These are phyloP conservation scores for Fusarium hainanense DNA, from an alignment of 2,329 filamentous ascomycete genomes.

Conservation along the genomic window DNA sequence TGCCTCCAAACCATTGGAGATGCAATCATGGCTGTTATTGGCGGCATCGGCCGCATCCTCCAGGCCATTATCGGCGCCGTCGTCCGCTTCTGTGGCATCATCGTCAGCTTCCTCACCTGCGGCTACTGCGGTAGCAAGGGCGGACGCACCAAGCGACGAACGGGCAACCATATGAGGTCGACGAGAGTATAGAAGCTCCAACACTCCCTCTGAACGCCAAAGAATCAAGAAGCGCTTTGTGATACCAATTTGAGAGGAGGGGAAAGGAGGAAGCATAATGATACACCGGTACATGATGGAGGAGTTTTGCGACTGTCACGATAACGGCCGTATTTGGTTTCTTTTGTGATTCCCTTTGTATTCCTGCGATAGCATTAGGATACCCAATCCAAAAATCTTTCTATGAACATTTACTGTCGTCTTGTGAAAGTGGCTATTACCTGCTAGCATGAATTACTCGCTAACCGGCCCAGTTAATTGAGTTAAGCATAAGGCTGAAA, in stretches of 20 bases:
- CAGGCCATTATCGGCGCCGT: conserved; percentile 75
- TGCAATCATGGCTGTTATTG: conserved; percentile 75
- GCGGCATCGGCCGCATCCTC: conserved; percentile 72
- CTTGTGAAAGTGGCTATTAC: background rate
- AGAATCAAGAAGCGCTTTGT: conserved; percentile 1
- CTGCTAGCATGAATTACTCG: background rate
- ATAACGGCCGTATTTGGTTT: conserved; percentile 28
- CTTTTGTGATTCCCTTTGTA: conserved; percentile 21
- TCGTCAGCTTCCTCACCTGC: conserved; percentile 74
- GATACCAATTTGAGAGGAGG: conserved; percentile 22
- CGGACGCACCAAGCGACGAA: conserved; percentile 26
- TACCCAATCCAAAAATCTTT: conserved; percentile 43
- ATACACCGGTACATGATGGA: background rate
- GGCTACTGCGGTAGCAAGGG: conserved; percentile 52
- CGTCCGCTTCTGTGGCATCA: conserved; percentile 71
- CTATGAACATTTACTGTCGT: background rate
- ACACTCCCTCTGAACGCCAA: background rate
- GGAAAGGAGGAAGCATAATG: background rate
- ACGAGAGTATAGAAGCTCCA: conserved; percentile 28
- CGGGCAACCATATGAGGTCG: conserved; percentile 26
- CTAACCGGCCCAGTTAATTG: background rate
- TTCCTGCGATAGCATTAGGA: conserved; percentile 41
- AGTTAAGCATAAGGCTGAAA: background rate
- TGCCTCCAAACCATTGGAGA: conserved; percentile 73
- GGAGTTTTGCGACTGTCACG: conserved; percentile 21